These are phyloP conservation scores for Elsinoe arachidis DNA, from an alignment of 2,329 filamentous ascomycete species.

Conservation along the genomic window DNA sequence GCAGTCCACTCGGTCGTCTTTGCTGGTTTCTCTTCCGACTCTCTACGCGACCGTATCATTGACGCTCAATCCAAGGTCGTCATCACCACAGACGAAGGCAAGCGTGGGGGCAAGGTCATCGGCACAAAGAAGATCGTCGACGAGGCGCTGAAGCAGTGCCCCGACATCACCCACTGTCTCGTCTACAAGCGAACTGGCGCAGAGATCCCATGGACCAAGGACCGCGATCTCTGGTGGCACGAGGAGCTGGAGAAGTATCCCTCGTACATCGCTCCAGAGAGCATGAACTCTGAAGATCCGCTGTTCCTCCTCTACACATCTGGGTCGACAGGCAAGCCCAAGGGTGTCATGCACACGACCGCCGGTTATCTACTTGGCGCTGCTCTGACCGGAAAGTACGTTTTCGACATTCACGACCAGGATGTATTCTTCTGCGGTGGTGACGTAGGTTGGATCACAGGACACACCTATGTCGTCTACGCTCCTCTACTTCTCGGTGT, in stretches of 20 bases:
- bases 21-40: conserved; percentile 94
- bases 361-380: conserved; percentile 91
- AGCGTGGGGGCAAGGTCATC: conserved; percentile 94
- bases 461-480: conserved; percentile 97
- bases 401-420: conserved; percentile 92
- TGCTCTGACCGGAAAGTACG: conserved; percentile 91
- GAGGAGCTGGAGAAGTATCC: conserved; percentile 98
- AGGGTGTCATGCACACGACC: conserved; percentile 97
- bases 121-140: conserved; percentile 99
- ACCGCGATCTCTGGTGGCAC: conserved; percentile 95
- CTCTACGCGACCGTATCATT: conserved; percentile 85
- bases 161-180: conserved; percentile 72
- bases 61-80: conserved; percentile 87
- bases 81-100: conserved; percentile 95
- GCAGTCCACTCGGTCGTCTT: conserved; percentile 97
- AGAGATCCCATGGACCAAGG: conserved; percentile 81
- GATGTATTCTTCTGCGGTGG: conserved; percentile 97
- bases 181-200: conserved; percentile 94
- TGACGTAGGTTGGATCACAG: conserved; percentile 98
- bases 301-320: conserved; percentile 97
- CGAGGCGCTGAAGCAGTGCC: conserved; percentile 92
- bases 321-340: conserved; percentile 95
- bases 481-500: conserved; percentile 88
- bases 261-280: conserved; percentile 78
- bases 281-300: conserved; percentile 88